phyloP scores from a whole-genome alignment of 2,329 filamentous ascomycete species.

The Fusarium haematococcum region DNA sequence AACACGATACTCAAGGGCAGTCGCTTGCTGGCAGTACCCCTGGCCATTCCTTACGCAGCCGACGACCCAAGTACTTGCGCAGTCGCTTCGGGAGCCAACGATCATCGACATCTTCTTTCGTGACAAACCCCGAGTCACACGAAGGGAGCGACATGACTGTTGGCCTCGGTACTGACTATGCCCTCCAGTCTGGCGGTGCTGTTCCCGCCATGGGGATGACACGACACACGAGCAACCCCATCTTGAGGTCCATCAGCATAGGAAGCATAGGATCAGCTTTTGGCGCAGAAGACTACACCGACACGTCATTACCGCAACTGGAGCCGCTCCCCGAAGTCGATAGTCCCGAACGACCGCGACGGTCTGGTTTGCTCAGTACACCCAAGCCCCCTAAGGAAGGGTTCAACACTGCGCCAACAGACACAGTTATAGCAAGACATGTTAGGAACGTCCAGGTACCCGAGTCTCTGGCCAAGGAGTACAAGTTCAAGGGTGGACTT shows the following conservation, averaged over 20 bases:
- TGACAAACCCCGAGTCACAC: slow-evolving; percentile 64
- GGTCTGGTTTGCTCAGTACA: slow-evolving; percentile 70
- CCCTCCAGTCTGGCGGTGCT: slow-evolving; percentile 84
- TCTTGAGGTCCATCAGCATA: slow-evolving; percentile 85
- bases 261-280: slow-evolving; percentile 83
- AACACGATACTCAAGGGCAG: slow-evolving; percentile 47
- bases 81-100: slow-evolving; percentile 69
- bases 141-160: slow-evolving; percentile 81
- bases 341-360: slow-evolving; percentile 52
- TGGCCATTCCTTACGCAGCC: slow-evolving; percentile 59
- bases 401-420: slow-evolving; percentile 74
- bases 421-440: slow-evolving; percentile 89
- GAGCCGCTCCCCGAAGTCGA: slow-evolving; percentile 64
- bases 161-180: slow-evolving; percentile 77
- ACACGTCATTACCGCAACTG: slow-evolving; percentile 58
- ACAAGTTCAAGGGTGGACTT: slow-evolving; percentile 78
- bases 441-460: slow-evolving; percentile 92
- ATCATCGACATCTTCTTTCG: slow-evolving; percentile 70
- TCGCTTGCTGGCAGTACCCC: slow-evolving; percentile 57
- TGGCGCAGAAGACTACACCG: slow-evolving; percentile 70
- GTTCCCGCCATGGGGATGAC: slow-evolving; percentile 66
- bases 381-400: slow-evolving; percentile 72
- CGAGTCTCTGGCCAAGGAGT: slow-evolving; percentile 87
- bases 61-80: slow-evolving; percentile 68
- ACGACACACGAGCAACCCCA: slow-evolving; percentile 63